Conservation (phyloP, 2,329 filamentous ascomycete species). For the Spiromastix sp. region DNA sequence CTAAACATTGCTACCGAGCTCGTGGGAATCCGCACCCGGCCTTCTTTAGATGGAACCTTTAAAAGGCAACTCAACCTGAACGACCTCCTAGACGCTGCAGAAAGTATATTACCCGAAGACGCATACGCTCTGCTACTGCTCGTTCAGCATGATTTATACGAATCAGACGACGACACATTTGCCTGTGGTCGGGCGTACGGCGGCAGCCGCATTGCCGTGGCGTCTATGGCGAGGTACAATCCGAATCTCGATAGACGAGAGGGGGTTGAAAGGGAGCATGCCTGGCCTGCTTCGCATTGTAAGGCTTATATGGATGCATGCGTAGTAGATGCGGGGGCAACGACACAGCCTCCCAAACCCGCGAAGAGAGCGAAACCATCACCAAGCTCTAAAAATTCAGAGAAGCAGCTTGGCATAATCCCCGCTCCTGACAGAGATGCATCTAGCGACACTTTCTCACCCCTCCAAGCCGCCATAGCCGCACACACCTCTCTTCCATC, state of each 20-base stretch:
- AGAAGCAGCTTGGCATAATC: background rate
- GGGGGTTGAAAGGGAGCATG: conserved; percentile 41
- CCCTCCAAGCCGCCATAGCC: conserved; percentile 11
- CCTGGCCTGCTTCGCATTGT: conserved; percentile 58
- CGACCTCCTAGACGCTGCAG: conserved; percentile 50
- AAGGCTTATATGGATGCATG: conserved; percentile 36
- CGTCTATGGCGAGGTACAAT: conserved; percentile 53
- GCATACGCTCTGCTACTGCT: conserved; percentile 51
- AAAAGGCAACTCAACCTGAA: conserved; percentile 42
- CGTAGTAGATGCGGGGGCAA: conserved; percentile 19
- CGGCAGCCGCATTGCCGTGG: conserved; percentile 50
- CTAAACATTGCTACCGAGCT: conserved; percentile 29
- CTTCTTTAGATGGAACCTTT: conserved; percentile 39
- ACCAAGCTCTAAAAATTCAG: background rate
- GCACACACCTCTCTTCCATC: conserved; percentile 9
- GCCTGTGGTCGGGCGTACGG: conserved; percentile 58
- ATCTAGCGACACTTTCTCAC: conserved; percentile 1
- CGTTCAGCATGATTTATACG: conserved; percentile 53
- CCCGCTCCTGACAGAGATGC: background rate
- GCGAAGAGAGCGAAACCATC: background rate
- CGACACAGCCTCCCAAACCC: conserved; percentile 5
- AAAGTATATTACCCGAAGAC: conserved; percentile 44
- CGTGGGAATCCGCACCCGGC: conserved; percentile 43
- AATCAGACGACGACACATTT: conserved; percentile 56
- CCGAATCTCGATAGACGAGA: conserved; percentile 37